Percentiles rank a stretch among this genome's conserved stretches.
These are phyloP conservation scores for Trametes versicolor DNA, from an alignment of 1,284 basidiomycete species.

Conservation along the genomic window DNA sequence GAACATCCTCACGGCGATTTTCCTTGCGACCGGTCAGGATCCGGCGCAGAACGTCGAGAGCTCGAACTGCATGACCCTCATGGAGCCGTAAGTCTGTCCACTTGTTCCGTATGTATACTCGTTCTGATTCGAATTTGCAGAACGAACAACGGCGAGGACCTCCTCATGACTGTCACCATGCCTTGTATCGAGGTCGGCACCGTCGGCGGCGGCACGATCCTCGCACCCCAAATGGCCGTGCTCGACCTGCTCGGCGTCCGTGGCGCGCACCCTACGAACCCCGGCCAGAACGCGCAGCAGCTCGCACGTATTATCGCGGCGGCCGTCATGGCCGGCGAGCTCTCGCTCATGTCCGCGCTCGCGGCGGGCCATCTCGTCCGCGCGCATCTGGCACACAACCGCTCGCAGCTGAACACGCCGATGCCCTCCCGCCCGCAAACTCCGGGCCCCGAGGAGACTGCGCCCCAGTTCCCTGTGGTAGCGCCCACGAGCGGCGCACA, in stretches of 20 bases:
- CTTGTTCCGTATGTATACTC: neutral
- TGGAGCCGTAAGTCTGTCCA: constrained; percentile 88
- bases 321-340: constrained; percentile 94
- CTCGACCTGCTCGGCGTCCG: constrained; percentile 92
- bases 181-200: constrained; percentile 97
- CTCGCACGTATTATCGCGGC: constrained; percentile 90
- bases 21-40: constrained; percentile 97
- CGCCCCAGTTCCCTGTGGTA: constrained; percentile 15
- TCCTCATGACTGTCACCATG: constrained; percentile 94
- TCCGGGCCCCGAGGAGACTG: constrained; percentile 50
- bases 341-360: constrained; percentile 88
- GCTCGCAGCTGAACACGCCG: constrained; percentile 76
- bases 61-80: constrained; percentile 97
- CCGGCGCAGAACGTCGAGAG: constrained; percentile 99
- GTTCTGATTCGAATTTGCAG: constrained; percentile 49
- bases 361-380: constrained; percentile 93
- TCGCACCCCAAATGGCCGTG: constrained; percentile 89
- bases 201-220: constrained; percentile 94
- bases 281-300: constrained; percentile 88
- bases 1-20: constrained; percentile 97
- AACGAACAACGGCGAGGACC: constrained; percentile 89
- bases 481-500: constrained; percentile 14
- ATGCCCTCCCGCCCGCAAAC: constrained; percentile 71
- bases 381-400: constrained; percentile 90
- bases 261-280: constrained; percentile 85